Evolutionary conservation across 2,329 filamentous ascomycete genomes (phyloP).

Genomic region (Sordariomycetes sp.): DNA sequence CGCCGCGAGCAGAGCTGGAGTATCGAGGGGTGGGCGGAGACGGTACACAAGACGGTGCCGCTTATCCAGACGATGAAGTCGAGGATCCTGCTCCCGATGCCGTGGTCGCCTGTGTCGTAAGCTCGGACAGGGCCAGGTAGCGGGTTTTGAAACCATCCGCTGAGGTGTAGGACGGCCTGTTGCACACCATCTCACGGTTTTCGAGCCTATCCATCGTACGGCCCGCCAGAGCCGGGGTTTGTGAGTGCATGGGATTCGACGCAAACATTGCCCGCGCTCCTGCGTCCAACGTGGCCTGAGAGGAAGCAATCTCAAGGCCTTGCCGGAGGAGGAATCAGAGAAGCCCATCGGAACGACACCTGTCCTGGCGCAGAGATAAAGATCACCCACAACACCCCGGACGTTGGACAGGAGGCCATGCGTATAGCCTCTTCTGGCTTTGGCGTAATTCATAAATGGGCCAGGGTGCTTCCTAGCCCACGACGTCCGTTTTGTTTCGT

Average conservation of each 20-base stretch:
- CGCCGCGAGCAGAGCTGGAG: slow-evolving; percentile 91
- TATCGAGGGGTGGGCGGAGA: slow-evolving; percentile 90
- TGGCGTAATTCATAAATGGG: neutral
- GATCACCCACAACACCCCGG: neutral
- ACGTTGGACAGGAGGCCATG: neutral
- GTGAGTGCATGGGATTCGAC: no score
- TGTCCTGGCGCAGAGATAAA: no score
- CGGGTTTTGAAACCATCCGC: neutral
- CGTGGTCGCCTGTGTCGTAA: slow-evolving; percentile 86
- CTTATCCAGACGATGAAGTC: slow-evolving; percentile 96
- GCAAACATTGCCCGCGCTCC: no score
- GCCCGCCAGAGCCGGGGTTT: no score
- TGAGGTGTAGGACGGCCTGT: neutral
- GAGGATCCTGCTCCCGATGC: slow-evolving; percentile 82
- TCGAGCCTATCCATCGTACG: no score
- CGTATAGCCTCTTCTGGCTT: neutral
- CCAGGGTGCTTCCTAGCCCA: neutral
- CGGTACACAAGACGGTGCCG: slow-evolving; percentile 95
- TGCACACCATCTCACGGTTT: neutral
- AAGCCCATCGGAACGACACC: no score
- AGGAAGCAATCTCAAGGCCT: no score
- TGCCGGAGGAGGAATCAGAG: no score
- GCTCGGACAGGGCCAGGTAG: no score
- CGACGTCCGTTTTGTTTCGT: neutral
- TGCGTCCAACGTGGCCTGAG: no score